Evolutionary conservation across 371 early-diverging fungal genomes (phyloP), one percentile per base, ranked within the genome.

Genomic region (Mucor sp.): DNA sequence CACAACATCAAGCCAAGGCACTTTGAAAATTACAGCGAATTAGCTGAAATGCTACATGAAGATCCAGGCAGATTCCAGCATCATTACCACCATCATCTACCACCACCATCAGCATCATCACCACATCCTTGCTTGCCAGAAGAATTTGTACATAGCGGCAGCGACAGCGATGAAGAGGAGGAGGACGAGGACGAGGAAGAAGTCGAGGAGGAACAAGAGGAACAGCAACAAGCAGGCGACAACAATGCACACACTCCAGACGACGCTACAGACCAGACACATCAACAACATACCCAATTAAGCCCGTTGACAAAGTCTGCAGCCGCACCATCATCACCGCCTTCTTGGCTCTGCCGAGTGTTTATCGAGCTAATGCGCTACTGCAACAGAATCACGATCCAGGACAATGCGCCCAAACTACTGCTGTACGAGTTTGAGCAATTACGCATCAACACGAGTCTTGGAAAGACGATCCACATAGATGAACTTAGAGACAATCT

Each of bases 1-100:
- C 57, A 76, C 28, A 64, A 78, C 30, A 61, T 65, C 12, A 62
- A 63, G 11, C 78, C 78, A 66, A 61, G 81, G 37, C 81, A 80
- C 50, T 80, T 72, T 50, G 43, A 62, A 25, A 72, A 66, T 25
- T 73, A 78, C 61, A 72, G 74, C 17, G 63, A 65, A 32, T 55
- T 80, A 17, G 57, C 68, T 14, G 66, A 75, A 63, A 70, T 78
- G 11, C 70, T 78, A 4, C 55, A 61, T 47, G 75, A 74, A 14
- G 76, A 74, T 59, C 67, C 74, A 19, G 69, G 65, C 25, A 62
- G 63, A 47, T 66, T 68, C 25, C 71, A 74, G 62, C 14, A 28
- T 7, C 33, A 48, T 11, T 47, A 30, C 47, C 65, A 19, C 35
- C 58, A 33, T 28, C 58, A 48, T 33, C 9, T 56, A 14, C 43